Evolutionary conservation across 1,284 basidiomycete species (phyloP).

Genomic region (Ceratobasidium sp.): DNA sequence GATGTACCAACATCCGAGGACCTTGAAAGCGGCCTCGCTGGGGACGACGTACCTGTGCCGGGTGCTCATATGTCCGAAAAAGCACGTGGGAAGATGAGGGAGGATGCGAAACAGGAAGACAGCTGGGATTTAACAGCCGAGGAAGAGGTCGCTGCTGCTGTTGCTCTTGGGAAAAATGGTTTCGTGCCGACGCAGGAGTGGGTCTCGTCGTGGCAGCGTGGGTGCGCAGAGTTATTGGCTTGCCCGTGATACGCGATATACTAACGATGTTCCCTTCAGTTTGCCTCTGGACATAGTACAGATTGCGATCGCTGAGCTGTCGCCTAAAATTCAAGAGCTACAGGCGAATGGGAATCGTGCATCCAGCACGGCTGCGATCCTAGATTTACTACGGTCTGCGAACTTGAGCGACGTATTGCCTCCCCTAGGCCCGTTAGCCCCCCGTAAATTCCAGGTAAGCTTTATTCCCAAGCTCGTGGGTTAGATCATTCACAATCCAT

Average conservation of each 20-base stretch:
- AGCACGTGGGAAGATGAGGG: conserved; percentile 86
- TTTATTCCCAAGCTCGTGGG: conserved; percentile 5
- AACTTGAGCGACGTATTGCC: conserved; percentile 76
- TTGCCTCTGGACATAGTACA: conserved; percentile 87
- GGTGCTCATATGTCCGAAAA: conserved; percentile 75
- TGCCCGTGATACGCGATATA: neutral
- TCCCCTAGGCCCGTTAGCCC: conserved; percentile 67
- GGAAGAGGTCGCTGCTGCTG: conserved; percentile 70
- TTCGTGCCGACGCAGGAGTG: conserved; percentile 95
- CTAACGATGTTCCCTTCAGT: conserved; percentile 56
- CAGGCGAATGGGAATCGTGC: conserved; percentile 72
- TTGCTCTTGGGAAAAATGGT: conserved; percentile 82
- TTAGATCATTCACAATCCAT: conserved; percentile 20
- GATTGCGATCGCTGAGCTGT: conserved; percentile 83
- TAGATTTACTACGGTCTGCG: conserved; percentile 74
- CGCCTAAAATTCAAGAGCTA: conserved; percentile 85
- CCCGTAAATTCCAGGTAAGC: conserved; percentile 79
- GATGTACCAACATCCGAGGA: conserved; percentile 38
- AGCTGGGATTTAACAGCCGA: conserved; percentile 65
- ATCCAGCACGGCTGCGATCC: conserved; percentile 71
- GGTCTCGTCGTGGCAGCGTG: conserved; percentile 90
- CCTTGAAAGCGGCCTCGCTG: conserved; percentile 35
- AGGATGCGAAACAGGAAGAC: conserved; percentile 59
- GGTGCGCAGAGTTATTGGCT: conserved; percentile 61
- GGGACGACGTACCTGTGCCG: conserved; percentile 45